Evolutionary conservation across 2,329 filamentous ascomycete species (phyloP).

Genomic region (Sclerotinia borealis): DNA sequence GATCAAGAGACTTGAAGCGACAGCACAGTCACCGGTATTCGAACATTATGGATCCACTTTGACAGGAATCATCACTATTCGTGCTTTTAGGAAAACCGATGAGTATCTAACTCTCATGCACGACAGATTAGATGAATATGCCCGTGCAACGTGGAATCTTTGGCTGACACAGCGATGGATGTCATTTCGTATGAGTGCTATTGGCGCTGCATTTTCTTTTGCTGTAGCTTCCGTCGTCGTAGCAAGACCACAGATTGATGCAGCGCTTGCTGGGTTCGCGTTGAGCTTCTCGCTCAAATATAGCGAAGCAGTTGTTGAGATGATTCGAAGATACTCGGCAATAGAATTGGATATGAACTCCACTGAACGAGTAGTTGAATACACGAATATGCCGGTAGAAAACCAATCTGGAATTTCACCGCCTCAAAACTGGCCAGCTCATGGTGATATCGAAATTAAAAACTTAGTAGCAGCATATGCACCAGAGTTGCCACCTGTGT

Average conservation of each 20-base stretch:
- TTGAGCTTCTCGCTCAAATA: conserved; percentile 69
- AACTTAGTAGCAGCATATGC: conserved; percentile 69
- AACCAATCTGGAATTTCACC: conserved; percentile 53
- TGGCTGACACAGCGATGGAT: conserved; percentile 75
- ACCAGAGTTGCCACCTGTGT: conserved; percentile 60
- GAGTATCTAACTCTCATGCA: conserved; percentile 67
- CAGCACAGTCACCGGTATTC: conserved; percentile 70
- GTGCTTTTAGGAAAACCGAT: conserved; percentile 63
- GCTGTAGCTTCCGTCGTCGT: conserved; percentile 61
- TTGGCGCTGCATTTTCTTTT: conserved; percentile 63
- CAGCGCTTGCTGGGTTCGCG: conserved; percentile 69
- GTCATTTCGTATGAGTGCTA: conserved; percentile 61
- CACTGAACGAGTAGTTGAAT: conserved; percentile 70
- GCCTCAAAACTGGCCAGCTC: conserved; percentile 68
- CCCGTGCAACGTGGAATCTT: conserved; percentile 58
- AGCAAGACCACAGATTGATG: conserved; percentile 53
- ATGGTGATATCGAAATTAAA: conserved; percentile 66
- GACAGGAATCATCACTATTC: conserved; percentile 66
- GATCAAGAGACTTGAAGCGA: conserved; percentile 71
- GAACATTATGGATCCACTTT: conserved; percentile 72
- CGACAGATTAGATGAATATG: conserved; percentile 60
- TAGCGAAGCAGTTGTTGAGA: conserved; percentile 57
- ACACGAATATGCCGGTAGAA: conserved; percentile 62
- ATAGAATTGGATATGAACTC: conserved; percentile 71
- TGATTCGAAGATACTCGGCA: conserved; percentile 60